Base-by-base conservation (phyloP, 148 eudicot species). In the Chenopodium quinoa region DNA sequence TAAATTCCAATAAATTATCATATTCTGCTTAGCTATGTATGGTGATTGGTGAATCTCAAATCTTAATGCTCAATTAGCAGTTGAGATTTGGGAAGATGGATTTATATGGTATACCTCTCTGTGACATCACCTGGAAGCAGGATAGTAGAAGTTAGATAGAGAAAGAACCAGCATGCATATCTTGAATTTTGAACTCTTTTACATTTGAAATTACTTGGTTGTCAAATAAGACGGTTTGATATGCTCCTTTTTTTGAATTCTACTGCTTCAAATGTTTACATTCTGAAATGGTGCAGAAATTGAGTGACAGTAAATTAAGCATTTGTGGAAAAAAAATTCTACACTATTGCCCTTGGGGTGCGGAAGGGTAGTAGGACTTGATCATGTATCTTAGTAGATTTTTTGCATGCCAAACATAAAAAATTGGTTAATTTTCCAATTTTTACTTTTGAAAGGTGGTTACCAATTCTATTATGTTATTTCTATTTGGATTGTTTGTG, bases 371-470 rank as follows among this genome's bases (percentile, higher is more conserved):
- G 40, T 37, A 37, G 7, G 40, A 37, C 40, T 37, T 37, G 40
- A 37, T 37, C 40, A 37, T 37, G 40, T 37, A 37, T 37, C 6
- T 37, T 37, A 37, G 40, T 37, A 37, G 40, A 37, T 37, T 67
- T n/a, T 47, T 29, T 47, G 82, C 47, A 71, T 80, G 67, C n/a
- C 44, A 54, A 70, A 71, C 27, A 71, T 54, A 37, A 22, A 46
- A 1, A 66, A 62, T 29, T 79, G 20, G 56, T 32, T 25, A 22
- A 17, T n/a, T 40, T 3, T 40, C 14, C 27, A 19, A 50, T 29
- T n/a, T 29, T 46, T 12, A 52, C 64, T 40, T 27, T 48, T 4
- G 6, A 63, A 37, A 37, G 40, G 40, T n/a, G 29, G 29, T 46
- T 1, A 8, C 37, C 27, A 29, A 73, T 14, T 23, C 29, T 50